These are phyloP conservation scores for Ligustrum vulgare DNA, from an alignment of 257 asterid genomes.

Conservation along the genomic window DNA sequence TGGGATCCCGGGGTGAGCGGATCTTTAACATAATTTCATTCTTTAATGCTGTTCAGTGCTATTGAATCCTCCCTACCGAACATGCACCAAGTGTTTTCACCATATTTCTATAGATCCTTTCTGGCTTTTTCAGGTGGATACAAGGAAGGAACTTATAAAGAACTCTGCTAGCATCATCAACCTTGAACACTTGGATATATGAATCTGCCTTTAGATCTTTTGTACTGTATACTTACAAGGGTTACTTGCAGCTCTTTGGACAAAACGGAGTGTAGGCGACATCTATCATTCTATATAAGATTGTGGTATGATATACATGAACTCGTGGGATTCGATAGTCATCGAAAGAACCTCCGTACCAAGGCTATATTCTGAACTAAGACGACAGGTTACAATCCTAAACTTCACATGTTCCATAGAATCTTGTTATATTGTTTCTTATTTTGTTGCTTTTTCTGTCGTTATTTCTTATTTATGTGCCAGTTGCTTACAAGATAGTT, in stretches of 20 bases:
- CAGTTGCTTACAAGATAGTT: background rate
- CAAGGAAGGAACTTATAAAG: constrained; percentile 74
- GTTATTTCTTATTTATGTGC: background rate
- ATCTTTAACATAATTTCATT: background rate
- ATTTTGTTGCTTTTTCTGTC: constrained; percentile 5
- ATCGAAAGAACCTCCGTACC: background rate
- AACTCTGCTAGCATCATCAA: constrained; percentile 52
- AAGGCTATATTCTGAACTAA: background rate
- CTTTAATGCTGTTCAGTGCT: background rate
- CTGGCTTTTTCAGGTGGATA: constrained; percentile 66
- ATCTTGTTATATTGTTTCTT: background rate
- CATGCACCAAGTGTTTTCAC: background rate
- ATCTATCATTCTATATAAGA: background rate
- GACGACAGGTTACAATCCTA: background rate
- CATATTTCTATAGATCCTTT: background rate
- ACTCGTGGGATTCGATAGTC: background rate
- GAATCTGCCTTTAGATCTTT: constrained; percentile 12
- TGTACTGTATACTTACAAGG: background rate
- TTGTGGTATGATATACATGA: too few species aligned
- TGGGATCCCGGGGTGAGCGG: constrained; percentile 84
- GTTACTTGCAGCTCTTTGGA: background rate
- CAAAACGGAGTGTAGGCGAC: background rate
- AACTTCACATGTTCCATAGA: background rate
- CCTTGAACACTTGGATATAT: constrained; percentile 77
- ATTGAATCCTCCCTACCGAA: background rate